Evolutionary conservation across 768 basidiomycete genomes (phyloP).

Genomic region (Boletus pseudo-olivaceus): DNA sequence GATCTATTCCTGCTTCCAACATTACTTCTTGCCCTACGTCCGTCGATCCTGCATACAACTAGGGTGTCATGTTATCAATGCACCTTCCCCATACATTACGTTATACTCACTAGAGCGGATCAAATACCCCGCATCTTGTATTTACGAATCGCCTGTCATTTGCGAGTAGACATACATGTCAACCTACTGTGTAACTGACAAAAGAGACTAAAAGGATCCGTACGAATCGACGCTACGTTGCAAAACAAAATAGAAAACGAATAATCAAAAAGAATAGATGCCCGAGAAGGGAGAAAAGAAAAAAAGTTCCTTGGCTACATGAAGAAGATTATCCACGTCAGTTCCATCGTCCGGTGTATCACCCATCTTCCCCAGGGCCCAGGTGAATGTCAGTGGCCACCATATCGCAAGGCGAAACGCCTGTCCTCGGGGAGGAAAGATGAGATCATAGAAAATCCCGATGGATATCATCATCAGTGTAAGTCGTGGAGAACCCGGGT

Average conservation of each 20-base stretch:
- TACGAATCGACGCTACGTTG: slow-evolving; percentile 18
- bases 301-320: slow-evolving; percentile 21
- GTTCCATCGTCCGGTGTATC: slow-evolving; percentile 21
- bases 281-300: neutral
- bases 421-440: slow-evolving; percentile 13
- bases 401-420: slow-evolving; percentile 2
- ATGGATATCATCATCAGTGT: slow-evolving; percentile 25
- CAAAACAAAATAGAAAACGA: slow-evolving; percentile 34
- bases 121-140: neutral
- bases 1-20: neutral
- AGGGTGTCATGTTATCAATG: neutral
- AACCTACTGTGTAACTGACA: slow-evolving; percentile 6
- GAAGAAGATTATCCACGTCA: slow-evolving; percentile 28
- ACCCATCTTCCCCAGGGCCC: slow-evolving; percentile 1
- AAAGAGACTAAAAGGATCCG: slow-evolving; percentile 21
- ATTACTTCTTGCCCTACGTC: neutral
- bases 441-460: slow-evolving; percentile 22
- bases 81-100: neutral
- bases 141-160: slow-evolving; percentile 9
- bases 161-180: neutral
- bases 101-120: neutral
- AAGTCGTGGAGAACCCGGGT: slow-evolving; percentile 21
- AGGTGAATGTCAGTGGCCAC: slow-evolving; percentile 1
- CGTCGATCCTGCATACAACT: neutral
- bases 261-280: slow-evolving; percentile 22